Conservation (phyloP, 1,139 yeast genomes). For the Pneumocystis oryctolagi region DNA sequence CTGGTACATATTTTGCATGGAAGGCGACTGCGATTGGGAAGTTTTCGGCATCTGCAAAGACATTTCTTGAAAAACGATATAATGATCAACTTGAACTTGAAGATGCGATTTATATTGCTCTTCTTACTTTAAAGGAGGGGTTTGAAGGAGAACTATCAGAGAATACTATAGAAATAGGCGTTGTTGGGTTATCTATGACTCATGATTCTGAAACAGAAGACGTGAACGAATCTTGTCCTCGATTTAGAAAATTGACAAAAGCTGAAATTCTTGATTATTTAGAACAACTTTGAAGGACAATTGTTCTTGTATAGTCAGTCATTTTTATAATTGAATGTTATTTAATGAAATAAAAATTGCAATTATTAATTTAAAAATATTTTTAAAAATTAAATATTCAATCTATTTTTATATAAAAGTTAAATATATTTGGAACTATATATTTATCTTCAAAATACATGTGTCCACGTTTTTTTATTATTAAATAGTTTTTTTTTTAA, state of each 20-base stretch:
- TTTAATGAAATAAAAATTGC: background rate
- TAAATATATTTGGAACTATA: too few species aligned
- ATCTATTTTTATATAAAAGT: too few species aligned
- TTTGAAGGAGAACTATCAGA: slow-evolving; percentile 98
- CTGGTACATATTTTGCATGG: slow-evolving; percentile 99
- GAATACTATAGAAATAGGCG: slow-evolving; percentile 82
- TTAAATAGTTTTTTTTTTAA: background rate
- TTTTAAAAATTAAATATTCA: too few species aligned
- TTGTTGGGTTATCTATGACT: slow-evolving; percentile 28
- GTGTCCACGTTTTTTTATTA: too few species aligned
- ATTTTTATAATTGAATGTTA: background rate
- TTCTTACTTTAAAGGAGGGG: slow-evolving; percentile 84
- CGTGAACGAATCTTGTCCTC: slow-evolving; percentile 67
- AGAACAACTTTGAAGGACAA: slow-evolving; percentile 27
- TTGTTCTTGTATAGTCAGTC: background rate
- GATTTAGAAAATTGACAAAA: slow-evolving; percentile 66
- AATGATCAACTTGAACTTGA: slow-evolving; percentile 90
- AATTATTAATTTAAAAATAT: background rate
- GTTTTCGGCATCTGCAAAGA: slow-evolving; percentile 85
- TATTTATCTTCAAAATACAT: too few species aligned
- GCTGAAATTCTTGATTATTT: slow-evolving; percentile 92
- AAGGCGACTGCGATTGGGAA: slow-evolving; percentile 98
- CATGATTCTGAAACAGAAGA: slow-evolving; percentile 30
- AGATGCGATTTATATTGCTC: slow-evolving; percentile 94
- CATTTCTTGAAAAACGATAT: slow-evolving; percentile 96